phyloP scores from a whole-genome alignment of 345 rosid species.

The Populus davidiana region DNA sequence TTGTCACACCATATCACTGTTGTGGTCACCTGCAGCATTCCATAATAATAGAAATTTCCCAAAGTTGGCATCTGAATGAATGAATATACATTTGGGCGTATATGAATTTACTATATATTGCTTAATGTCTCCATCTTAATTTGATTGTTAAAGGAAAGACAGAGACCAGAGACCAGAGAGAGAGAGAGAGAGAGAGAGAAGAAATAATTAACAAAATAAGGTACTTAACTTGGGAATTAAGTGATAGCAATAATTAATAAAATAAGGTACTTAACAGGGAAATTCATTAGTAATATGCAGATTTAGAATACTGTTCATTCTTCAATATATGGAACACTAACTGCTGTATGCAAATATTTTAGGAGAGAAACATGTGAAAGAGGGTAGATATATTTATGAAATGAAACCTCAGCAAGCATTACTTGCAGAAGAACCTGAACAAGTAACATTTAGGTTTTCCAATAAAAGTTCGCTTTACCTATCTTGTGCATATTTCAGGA shows the following conservation, averaged over 20 bases:
- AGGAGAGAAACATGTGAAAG: constrained; percentile 18
- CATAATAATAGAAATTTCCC: too few species aligned
- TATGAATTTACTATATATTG: too few species aligned
- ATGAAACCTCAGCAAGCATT: constrained; percentile 26
- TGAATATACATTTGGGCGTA: too few species aligned
- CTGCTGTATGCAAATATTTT: background rate
- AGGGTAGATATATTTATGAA: constrained; percentile 25
- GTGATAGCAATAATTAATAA: background rate
- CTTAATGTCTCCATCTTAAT: background rate
- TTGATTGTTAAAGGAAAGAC: background rate
- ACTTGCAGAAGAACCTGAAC: constrained; percentile 37
- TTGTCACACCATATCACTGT: too few species aligned
- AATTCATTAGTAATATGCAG: background rate
- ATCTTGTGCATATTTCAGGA: constrained; percentile 28
- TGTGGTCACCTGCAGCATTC: too few species aligned
- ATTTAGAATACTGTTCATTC: too few species aligned
- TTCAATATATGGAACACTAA: background rate
- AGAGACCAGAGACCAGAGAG: background rate
- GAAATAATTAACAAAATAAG: background rate
- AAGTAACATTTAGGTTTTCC: constrained; percentile 49
- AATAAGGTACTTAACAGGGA: constrained; percentile 2
- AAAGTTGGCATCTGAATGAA: too few species aligned
- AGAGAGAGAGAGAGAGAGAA: background rate
- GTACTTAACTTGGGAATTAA: background rate
- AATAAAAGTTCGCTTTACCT: constrained; percentile 26